Conservation (phyloP, 305 asterid species). For the Ilex paraguariensis region DNA sequence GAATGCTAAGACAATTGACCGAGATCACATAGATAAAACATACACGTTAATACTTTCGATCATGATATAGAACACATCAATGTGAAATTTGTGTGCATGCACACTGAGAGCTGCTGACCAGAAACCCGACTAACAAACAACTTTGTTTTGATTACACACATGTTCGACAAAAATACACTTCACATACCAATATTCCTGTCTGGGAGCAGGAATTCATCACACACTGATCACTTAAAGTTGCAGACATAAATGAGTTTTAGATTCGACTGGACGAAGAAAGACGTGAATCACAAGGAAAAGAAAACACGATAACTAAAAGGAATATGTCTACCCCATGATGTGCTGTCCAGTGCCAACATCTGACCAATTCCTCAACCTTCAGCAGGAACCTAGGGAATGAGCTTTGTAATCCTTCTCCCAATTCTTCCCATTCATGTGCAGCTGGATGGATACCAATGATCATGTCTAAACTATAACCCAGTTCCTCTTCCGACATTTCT, state of each 20-base stretch:
- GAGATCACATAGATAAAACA: too few species aligned
- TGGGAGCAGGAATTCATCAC: slow-evolving; percentile 10
- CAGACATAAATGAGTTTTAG: slow-evolving; percentile 14
- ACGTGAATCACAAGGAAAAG: slow-evolving; percentile 16
- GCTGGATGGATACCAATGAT: slow-evolving; percentile 21
- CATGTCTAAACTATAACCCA: slow-evolving; percentile 21
- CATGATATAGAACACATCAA: too few species aligned
- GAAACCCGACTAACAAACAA: slow-evolving; percentile 4
- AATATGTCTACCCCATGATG: slow-evolving; percentile 17
- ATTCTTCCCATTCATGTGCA: neutral
- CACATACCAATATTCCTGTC: slow-evolving; percentile 12
- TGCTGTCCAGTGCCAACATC: slow-evolving; percentile 22
- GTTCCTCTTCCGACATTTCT: slow-evolving; percentile 33
- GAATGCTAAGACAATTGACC: too few species aligned
- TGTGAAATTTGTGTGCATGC: too few species aligned
- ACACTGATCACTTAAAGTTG: slow-evolving; percentile 7
- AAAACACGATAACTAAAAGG: slow-evolving; percentile 11
- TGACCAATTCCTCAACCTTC: slow-evolving; percentile 5
- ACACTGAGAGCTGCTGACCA: too few species aligned
- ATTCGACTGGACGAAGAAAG: slow-evolving; percentile 10
- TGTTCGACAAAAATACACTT: slow-evolving; percentile 18
- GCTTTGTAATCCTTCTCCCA: slow-evolving; percentile 4
- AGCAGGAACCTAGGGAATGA: slow-evolving; percentile 7
- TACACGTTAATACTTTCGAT: too few species aligned
- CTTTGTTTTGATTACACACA: slow-evolving; percentile 11